Evolutionary conservation across 371 early-diverging fungal genomes (phyloP), one percentile per base, ranked within the genome.

Genomic region (Dentiscutata heterogama): DNA sequence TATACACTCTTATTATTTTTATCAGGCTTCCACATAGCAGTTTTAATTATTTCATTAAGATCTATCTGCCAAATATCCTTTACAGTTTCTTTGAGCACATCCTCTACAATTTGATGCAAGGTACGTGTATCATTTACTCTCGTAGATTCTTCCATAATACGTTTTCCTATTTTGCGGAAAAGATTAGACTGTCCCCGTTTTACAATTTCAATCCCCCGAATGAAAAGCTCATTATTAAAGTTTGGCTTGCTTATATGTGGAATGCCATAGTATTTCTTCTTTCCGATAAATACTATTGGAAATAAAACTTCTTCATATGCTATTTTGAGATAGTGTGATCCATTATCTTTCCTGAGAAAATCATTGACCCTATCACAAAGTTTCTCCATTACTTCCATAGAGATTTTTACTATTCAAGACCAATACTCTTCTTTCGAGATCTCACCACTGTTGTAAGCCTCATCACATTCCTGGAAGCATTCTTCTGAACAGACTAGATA

Each of bases 251-350:
- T 56, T 74, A 10, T 56, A 54, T 74, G 58, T 27, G 18, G 54
- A 50, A 74, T 50, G 46, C 58, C 56, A 29, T 56, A 74, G 27
- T 74, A 74, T 54, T 74, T 74, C 56, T 74, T 74, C 75, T 74
- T 74, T 27, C 58, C 75, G n/a, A 58, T 74, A 74, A 74, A 74
- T 74, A 56, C 75, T 29, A 74, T 31, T 18, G 56, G 56, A 56
- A 74, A 74, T 74, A 74, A 74, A 8, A 74, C 56, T 29, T 74
- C 75, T 58, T 74, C 75, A 56, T 46, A 42, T 72, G 73, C 50
- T 10, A 71, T 71, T 53, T 71, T 71, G 22, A 71, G 72, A 71
- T 71, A 74, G 27, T 31, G 0, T 0, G 54, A 54, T 16, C 74
- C 13, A 16, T 50, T 74, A 53, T 74, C 54, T 74, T 53, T 20